phyloP scores from a whole-genome alignment of 306 rosid genomes.

The Acacia confusa region DNA sequence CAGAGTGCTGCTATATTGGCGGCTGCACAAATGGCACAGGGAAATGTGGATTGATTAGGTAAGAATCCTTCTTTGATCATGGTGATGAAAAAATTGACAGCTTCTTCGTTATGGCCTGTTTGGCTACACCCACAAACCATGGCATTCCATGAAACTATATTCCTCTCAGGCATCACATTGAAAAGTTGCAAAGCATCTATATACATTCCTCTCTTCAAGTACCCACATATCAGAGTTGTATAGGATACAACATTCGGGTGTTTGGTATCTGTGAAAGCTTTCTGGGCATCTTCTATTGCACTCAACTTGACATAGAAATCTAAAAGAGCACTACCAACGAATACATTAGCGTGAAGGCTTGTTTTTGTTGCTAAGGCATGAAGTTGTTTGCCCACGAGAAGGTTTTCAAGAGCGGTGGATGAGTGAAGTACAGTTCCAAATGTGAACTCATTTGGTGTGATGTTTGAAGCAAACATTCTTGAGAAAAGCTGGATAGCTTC shows the following conservation, averaged over 20 bases:
- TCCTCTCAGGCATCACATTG: slow-evolving; percentile 69
- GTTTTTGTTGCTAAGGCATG: slow-evolving; percentile 66
- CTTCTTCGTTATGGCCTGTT: slow-evolving; percentile 81
- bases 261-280: slow-evolving; percentile 55
- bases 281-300: slow-evolving; percentile 52
- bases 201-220: slow-evolving; percentile 56
- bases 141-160: slow-evolving; percentile 81
- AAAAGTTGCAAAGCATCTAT: slow-evolving; percentile 67
- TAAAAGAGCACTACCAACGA: slow-evolving; percentile 77
- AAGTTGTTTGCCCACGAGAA: slow-evolving; percentile 59
- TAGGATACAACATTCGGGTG: slow-evolving; percentile 81
- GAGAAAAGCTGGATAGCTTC: slow-evolving; percentile 64
- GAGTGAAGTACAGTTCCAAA: slow-evolving; percentile 73
- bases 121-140: slow-evolving; percentile 87
- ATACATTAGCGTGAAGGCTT: slow-evolving; percentile 57
- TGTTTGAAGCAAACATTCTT: slow-evolving; percentile 52
- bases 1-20: slow-evolving; percentile 78
- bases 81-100: slow-evolving; percentile 59
- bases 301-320: slow-evolving; percentile 79
- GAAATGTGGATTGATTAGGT: slow-evolving; percentile 78
- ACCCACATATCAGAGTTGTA: slow-evolving; percentile 74
- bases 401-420: slow-evolving; percentile 42
- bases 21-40: slow-evolving; percentile 72
- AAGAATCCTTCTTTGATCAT: slow-evolving; percentile 69
- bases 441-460: slow-evolving; percentile 75